These are phyloP conservation scores for Monosporascus sp. DNA, from an alignment of 2,329 filamentous ascomycete species.

Conservation along the genomic window DNA sequence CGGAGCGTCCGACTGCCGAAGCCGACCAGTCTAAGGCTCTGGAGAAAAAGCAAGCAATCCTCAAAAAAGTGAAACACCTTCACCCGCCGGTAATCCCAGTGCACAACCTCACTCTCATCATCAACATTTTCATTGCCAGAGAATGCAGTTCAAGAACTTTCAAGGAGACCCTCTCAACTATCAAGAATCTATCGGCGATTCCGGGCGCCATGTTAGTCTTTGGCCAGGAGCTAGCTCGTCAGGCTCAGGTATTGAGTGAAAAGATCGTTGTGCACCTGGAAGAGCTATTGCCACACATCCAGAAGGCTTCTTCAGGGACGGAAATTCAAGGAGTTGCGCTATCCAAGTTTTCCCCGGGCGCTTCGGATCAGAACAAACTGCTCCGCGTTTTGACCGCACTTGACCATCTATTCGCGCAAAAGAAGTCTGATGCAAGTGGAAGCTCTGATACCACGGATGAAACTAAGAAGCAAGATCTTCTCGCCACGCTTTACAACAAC, in stretches of 20 bases:
- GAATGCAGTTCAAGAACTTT: conserved; percentile 98
- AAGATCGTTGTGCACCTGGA: conserved; percentile 81
- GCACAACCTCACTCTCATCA: conserved; percentile 85
- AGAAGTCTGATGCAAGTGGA: conserved; percentile 42
- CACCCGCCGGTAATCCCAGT: conserved; percentile 82
- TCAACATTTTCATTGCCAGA: conserved; percentile 90
- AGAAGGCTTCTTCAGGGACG: conserved; percentile 79
- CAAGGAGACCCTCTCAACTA: conserved; percentile 94
- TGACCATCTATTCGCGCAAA: conserved; percentile 89
- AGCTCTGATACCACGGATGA: conserved; percentile 49
- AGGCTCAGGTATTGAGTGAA: conserved; percentile 79
- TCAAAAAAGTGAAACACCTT: conserved; percentile 54
- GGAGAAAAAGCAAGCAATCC: conserved; percentile 35
- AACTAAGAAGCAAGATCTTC: conserved; percentile 72
- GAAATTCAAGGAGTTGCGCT: conserved; percentile 94
- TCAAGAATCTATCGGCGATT: conserved; percentile 94
- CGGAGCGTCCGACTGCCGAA: conserved; percentile 22
- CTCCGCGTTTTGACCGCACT: conserved; percentile 87
- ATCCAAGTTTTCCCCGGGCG: conserved; percentile 91
- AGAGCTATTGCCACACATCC: conserved; percentile 79
- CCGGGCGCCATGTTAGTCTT: conserved; percentile 86
- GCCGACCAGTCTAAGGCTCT: conserved; percentile 31
- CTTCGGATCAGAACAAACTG: conserved; percentile 94
- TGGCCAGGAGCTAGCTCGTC: conserved; percentile 84
- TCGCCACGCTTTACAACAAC: conserved; percentile 86